Evolutionary conservation across 1,284 basidiomycete species (phyloP).

Genomic region (Mycena sp.): DNA sequence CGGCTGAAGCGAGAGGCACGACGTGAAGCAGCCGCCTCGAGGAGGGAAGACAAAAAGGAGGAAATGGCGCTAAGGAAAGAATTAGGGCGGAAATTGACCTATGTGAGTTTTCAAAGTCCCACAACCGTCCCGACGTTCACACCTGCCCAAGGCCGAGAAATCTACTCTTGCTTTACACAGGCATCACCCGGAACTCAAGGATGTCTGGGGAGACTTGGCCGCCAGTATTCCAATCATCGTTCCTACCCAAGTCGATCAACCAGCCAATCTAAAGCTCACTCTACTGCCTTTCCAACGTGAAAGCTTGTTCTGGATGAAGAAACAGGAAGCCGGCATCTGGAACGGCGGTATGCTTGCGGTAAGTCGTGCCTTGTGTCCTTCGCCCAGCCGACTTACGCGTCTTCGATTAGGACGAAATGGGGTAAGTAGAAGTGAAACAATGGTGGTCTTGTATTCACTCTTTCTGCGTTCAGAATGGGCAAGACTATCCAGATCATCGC

Average conservation of each 20-base stretch:
- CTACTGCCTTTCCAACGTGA: slow-evolving; percentile 90
- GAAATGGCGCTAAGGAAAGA: slow-evolving; percentile 59
- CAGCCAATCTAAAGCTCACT: slow-evolving; percentile 78
- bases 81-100: slow-evolving; percentile 77
- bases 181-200: slow-evolving; percentile 80
- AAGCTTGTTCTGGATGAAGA: slow-evolving; percentile 94
- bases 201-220: slow-evolving; percentile 91
- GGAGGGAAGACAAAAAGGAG: slow-evolving; percentile 52
- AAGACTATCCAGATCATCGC: slow-evolving; percentile 99
- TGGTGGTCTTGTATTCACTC: slow-evolving; percentile 11
- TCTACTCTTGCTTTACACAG: slow-evolving; percentile 70
- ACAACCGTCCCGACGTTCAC: slow-evolving; percentile 9
- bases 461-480: slow-evolving; percentile 78
- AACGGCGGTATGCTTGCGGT: slow-evolving; percentile 94
- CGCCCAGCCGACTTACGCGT: slow-evolving; percentile 17
- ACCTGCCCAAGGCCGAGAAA: slow-evolving; percentile 72
- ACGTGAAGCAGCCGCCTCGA: slow-evolving; percentile 37
- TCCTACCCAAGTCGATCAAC: slow-evolving; percentile 83
- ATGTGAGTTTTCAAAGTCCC: slow-evolving; percentile 50
- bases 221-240: slow-evolving; percentile 67
- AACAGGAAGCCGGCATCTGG: slow-evolving; percentile 92
- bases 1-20: slow-evolving; percentile 41
- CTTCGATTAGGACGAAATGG: slow-evolving; percentile 83
- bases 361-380: slow-evolving; percentile 38
- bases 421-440: slow-evolving; percentile 53